Base-by-base conservation (phyloP, 345 rosid species). In the Camelina sativa region DNA sequence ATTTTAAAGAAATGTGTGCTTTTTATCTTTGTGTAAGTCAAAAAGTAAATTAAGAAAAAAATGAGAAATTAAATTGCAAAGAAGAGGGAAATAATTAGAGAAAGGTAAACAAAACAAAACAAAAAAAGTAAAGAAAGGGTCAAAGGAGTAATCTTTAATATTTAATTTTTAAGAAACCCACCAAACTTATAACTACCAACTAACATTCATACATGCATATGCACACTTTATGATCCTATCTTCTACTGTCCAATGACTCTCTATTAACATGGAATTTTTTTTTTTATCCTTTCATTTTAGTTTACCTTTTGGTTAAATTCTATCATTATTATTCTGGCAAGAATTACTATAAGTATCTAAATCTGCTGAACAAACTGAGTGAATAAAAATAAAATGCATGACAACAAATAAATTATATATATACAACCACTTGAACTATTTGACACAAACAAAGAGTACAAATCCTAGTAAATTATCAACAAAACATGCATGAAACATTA, bases 151-250 rank as follows among this genome's bases (percentile, higher is more conserved):
- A 65, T 65, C 77, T 59, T 40, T 16, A 41, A 66, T 66, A 63
- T 76, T 70, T 37, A 70, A 63, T 1, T 56, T 59, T 51, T 11
- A 77, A 77, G 73, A 65, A 72, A 78, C 69, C 76, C 73, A 77
- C 69, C 77, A 65, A 72, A 71, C 80, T 71, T 54, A 30, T 72
- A 78, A 78, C 77, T 65, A 34, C 68, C 76, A 77, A 77, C 80
- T 58, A 77, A 59, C 80, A 51, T 72, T 51, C 72, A 65, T 65
- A 65, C 73, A 60, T 75, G 73, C 76, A 77, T 65, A 71, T 71
- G 80, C 76, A 32, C 75, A 51, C 62, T 57, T 72, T 65, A 58
- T 65, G 43, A 58, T 65, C 76, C 47, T 77, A 70, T 63, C 71
- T 53, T 62, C 74, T 62, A 46, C 58, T 76, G 41, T 53, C 79